Base-by-base conservation (phyloP, 2,329 filamentous ascomycete genomes). In the Nannizziopsis arthrosporioides region DNA sequence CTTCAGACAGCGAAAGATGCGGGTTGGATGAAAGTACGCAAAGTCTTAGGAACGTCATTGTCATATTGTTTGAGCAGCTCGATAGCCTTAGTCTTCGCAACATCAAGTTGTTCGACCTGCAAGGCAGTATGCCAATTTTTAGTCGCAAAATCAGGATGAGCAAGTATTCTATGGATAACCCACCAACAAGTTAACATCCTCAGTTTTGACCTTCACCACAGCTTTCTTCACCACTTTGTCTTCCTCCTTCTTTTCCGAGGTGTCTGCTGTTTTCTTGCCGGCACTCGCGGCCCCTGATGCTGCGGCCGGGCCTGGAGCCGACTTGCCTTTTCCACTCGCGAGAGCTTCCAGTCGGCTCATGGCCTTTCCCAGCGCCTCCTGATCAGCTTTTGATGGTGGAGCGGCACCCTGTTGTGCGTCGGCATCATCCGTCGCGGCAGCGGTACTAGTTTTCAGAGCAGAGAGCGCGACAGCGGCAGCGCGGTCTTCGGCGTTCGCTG, bases 391-490 rank as follows among this genome's bases (percentile, higher is more conserved):
- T 1, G 63, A 61, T 1, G 65, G 61, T 11, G 58, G 59, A 42
- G 64, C 60, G 1, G 57, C 43, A n/a, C 57, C 53, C n/a, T 47
- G 35, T 3, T 54, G 44, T 5, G 32, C 45, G 12, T 55, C 50
- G 9, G 51, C 50, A 37, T 61, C 61, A 10, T 57, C 54, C 27
- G 65, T 63, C 8, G 66, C 61, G 42, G 63, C 65, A 14, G 47
- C 44, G n/a, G 44, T 50, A 47, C 64, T 68, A 10, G 63, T 61
- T 52, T 71, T 65, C 34, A 73, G 65, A 32, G 70, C 63, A 51
- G 68, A 70, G 43, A 73, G 68, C 7, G 71, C 71, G 11, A 69
- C 71, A 14, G 70, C 71, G 9, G 71, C 69, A 59, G 71, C 72
- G 56, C 71, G 71, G 57, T 73, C 71, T 62, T 73, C 71, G 27